Evolutionary conservation across 2,329 filamentous ascomycete species (phyloP).

Genomic region (Sphaerostilbella broomeana): DNA sequence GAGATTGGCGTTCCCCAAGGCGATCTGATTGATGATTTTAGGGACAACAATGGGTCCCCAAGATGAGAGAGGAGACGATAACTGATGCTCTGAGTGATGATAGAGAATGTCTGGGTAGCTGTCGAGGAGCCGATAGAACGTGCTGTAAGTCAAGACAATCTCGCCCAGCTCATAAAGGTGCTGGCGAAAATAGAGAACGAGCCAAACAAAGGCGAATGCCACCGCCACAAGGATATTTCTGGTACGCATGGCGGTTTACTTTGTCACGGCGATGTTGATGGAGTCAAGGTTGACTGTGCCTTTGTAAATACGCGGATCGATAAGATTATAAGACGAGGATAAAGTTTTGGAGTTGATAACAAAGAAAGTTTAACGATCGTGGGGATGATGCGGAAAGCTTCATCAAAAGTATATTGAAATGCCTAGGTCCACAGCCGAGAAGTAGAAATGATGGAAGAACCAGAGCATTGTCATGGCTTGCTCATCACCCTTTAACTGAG

Average conservation of each 20-base stretch:
- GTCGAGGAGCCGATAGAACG: slow-evolving; percentile 12
- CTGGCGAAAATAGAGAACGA: slow-evolving; percentile 7
- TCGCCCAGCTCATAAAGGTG: slow-evolving; percentile 13
- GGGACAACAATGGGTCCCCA: slow-evolving; percentile 9
- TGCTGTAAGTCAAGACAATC: slow-evolving; percentile 12
- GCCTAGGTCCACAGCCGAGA: no score
- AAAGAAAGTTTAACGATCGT: no score
- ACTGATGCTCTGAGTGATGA: slow-evolving; percentile 7
- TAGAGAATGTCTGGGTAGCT: slow-evolving; percentile 10
- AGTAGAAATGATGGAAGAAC: no score
- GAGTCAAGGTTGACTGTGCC: no score
- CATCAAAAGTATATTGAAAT: no score
- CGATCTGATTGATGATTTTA: slow-evolving; percentile 26
- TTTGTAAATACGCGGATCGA: no score
- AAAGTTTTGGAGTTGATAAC: no score
- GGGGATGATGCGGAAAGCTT: no score
- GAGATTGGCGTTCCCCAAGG: slow-evolving; percentile 37
- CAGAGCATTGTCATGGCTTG: no score
- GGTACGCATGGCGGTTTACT: slow-evolving; percentile 10
- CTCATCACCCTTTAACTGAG: no score
- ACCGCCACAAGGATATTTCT: slow-evolving; percentile 9
- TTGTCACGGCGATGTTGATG: no score
- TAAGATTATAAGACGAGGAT: no score
- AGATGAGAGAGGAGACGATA: background rate
- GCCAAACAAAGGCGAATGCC: slow-evolving; percentile 9